These are phyloP conservation scores for Pisolithus tinctorius DNA, from an alignment of 768 basidiomycete species.

Conservation along the genomic window DNA sequence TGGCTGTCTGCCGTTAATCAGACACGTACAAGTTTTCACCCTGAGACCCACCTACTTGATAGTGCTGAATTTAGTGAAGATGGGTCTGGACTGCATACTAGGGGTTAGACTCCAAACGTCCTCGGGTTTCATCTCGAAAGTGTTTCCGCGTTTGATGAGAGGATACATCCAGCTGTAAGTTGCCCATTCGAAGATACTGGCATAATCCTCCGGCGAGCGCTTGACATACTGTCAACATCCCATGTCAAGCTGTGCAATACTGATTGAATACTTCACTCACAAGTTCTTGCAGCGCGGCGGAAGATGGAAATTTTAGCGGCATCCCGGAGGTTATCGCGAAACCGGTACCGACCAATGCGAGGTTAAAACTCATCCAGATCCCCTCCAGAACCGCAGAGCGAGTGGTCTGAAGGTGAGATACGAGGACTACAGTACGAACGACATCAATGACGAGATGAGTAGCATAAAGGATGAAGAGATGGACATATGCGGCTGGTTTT, in stretches of 20 bases:
- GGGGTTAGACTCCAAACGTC: conserved; percentile 22
- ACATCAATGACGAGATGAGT: no score
- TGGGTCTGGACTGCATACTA: conserved; percentile 14
- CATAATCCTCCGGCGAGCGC: conserved; percentile 34
- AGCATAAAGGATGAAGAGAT: no score
- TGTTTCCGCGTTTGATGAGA: conserved; percentile 31
- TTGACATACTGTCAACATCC: conserved; percentile 36
- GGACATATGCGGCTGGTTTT: no score
- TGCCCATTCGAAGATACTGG: conserved; percentile 19
- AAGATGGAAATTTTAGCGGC: conserved; percentile 56
- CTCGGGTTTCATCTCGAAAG: conserved; percentile 18
- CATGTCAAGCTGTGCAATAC: background rate
- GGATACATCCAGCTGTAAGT: conserved; percentile 17
- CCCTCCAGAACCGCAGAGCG: no score
- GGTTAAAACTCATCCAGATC: no score
- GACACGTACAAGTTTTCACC: no score
- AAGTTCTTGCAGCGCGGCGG: conserved; percentile 43
- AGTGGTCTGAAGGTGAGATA: no score
- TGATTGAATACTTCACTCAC: conserved; percentile 31
- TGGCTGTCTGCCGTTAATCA: background rate
- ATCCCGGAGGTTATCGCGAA: conserved; percentile 22
- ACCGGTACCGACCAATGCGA: no score
- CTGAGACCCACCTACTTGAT: conserved; percentile 6
- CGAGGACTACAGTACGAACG: no score
- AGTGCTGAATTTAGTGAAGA: conserved; percentile 33